Percentiles rank a stretch among this genome's conserved stretches.
phyloP scores from a whole-genome alignment of 768 basidiomycete genomes.

The Lentinula aciculospora region DNA sequence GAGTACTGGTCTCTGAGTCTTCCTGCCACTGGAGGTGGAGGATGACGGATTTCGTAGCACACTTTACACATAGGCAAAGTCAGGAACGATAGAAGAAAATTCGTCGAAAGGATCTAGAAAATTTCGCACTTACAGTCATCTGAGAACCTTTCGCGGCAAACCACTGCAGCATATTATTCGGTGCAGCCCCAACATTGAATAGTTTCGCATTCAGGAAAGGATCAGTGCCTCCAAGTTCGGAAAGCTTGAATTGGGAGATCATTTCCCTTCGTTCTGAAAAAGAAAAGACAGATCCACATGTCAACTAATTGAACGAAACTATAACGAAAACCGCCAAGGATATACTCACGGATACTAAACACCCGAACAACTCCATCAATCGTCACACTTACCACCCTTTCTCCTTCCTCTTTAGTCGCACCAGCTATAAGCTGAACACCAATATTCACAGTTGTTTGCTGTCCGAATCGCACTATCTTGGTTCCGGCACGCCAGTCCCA shows the following conservation, averaged over 20 bases:
- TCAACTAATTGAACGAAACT: no score
- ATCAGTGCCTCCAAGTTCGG: constrained; percentile 67
- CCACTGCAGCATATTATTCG: constrained; percentile 92
- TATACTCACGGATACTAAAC: constrained; percentile 77
- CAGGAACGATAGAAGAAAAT: not conserved
- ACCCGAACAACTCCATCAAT: constrained; percentile 90
- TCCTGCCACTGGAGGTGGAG: constrained; percentile 86
- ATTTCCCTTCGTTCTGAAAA: constrained; percentile 66
- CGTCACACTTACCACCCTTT: constrained; percentile 84
- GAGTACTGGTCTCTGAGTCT: constrained; percentile 30
- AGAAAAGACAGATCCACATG: not conserved
- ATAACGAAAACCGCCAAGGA: no score
- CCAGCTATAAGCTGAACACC: constrained; percentile 80
- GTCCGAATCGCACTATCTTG: constrained; percentile 87
- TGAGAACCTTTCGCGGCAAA: constrained; percentile 87
- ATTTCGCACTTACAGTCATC: constrained; percentile 63
- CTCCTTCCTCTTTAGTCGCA: constrained; percentile 47
- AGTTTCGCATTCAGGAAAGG: constrained; percentile 62
- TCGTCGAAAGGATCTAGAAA: not conserved
- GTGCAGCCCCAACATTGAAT: constrained; percentile 71
- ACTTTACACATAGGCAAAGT: constrained; percentile 49
- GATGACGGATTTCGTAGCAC: constrained; percentile 84
- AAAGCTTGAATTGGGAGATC: constrained; percentile 87
- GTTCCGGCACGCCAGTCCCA: constrained; percentile 90
- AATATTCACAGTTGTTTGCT: constrained; percentile 89